Evolutionary conservation across 129 eudicot genomes (phyloP).

Genomic region (Mikania micrantha): DNA sequence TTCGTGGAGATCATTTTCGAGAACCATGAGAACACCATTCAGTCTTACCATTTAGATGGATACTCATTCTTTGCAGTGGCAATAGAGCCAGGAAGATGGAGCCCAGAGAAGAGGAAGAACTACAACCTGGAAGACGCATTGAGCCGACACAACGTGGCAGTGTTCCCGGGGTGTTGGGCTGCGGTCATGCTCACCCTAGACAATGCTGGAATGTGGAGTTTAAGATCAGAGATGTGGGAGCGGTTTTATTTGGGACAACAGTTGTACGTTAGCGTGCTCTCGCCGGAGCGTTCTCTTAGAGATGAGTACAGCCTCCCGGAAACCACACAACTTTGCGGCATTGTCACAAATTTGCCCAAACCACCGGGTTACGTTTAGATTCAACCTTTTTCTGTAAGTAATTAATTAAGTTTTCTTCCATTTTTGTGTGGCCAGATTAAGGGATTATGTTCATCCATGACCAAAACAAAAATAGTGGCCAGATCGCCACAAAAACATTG

Average conservation of each 20-base stretch:
- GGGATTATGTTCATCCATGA: conserved; percentile 11
- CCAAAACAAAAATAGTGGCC: conserved; percentile 17
- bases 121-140: conserved; percentile 75
- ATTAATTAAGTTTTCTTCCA: conserved; percentile 15
- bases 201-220: conserved; percentile 90
- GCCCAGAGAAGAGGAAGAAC: conserved; percentile 71
- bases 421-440: conserved; percentile 19
- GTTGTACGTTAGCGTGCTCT: conserved; percentile 58
- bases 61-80: conserved; percentile 90
- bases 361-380: conserved; percentile 48
- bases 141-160: conserved; percentile 80
- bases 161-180: conserved; percentile 85
- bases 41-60: conserved; percentile 58
- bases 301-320: conserved; percentile 73
- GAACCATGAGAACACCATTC: conserved; percentile 72
- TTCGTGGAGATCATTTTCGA: conserved; percentile 75
- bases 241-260: conserved; percentile 76
- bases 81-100: conserved; percentile 71
- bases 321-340: conserved; percentile 47
- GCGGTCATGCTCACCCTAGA: conserved; percentile 79
- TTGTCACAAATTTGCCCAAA: conserved; percentile 46
- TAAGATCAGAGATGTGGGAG: conserved; percentile 78
- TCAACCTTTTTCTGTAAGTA: conserved; percentile 23
- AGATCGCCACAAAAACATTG: background rate
- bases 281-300: conserved; percentile 62